Conservation (phyloP, 441 rosid genomes). For the Macaranga tanarius region DNA sequence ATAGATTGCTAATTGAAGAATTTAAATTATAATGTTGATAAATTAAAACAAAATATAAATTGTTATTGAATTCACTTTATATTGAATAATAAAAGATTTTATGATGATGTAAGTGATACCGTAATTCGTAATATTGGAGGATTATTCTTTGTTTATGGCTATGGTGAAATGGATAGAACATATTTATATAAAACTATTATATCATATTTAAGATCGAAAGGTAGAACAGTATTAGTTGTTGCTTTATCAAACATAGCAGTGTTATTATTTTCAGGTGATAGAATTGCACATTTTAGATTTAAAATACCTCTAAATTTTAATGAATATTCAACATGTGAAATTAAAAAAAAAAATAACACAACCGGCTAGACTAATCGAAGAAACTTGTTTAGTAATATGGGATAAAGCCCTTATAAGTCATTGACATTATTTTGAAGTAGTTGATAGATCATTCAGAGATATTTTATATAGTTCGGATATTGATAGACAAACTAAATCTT, state of each 20-base stretch:
- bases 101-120: neutral
- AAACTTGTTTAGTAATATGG: neutral
- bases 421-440: neutral
- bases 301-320: neutral
- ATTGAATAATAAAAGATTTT: neutral
- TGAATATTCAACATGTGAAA: neutral
- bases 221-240: neutral
- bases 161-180: neutral
- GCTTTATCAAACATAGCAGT: neutral
- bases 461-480: neutral
- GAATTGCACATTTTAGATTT: neutral
- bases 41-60: neutral
- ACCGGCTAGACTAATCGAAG: neutral
- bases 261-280: neutral
- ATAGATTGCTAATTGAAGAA: neutral
- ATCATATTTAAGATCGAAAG: neutral
- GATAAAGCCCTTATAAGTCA: neutral
- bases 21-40: too few species aligned
- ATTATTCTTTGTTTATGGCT: neutral
- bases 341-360: neutral
- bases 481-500: neutral
- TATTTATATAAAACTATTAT: neutral
- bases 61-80: neutral
- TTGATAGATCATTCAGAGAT: neutral
- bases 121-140: neutral